Conservation (phyloP, 2,329 filamentous ascomycete species). For the Calonectria ilicicola region DNA sequence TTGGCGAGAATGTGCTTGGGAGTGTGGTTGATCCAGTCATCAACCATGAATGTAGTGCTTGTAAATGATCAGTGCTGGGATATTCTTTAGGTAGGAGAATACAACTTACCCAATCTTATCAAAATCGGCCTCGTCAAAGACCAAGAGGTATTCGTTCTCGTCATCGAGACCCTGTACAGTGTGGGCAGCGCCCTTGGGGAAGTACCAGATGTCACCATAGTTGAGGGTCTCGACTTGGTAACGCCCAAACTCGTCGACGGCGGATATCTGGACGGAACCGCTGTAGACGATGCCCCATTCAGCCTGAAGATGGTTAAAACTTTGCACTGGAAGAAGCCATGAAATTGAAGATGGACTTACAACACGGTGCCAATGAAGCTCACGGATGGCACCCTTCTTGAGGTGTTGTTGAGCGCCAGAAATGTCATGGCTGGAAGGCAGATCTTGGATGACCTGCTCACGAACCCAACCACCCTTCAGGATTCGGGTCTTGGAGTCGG, state of each 20-base stretch:
- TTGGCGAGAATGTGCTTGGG: conserved; percentile 73
- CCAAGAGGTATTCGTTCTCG: conserved; percentile 75
- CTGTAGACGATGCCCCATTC: conserved; percentile 75
- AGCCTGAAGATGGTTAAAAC: conserved; percentile 55
- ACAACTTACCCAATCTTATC: conserved; percentile 66
- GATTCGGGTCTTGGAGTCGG: conserved; percentile 73
- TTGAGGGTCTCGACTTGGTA: conserved; percentile 66
- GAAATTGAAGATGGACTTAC: conserved; percentile 54
- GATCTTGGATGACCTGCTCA: conserved; percentile 74
- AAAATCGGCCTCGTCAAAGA: conserved; percentile 76
- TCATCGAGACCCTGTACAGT: conserved; percentile 74
- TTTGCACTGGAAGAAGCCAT: background rate
- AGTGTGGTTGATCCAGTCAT: conserved; percentile 77
- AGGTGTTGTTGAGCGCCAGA: conserved; percentile 77
- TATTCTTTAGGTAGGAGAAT: accelerated
- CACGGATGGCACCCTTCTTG: conserved; percentile 73
- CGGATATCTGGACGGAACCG: conserved; percentile 68
- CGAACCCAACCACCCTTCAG: conserved; percentile 75
- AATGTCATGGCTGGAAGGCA: conserved; percentile 75
- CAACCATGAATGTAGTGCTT: conserved; percentile 78
- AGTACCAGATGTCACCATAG: conserved; percentile 77
- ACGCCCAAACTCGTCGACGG: conserved; percentile 71
- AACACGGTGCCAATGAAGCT: conserved; percentile 77
- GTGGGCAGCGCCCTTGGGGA: conserved; percentile 74
- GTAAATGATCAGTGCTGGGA: background rate